Base-by-base conservation (phyloP, 176 grass and related monocot species). In the Triticum urartu region DNA sequence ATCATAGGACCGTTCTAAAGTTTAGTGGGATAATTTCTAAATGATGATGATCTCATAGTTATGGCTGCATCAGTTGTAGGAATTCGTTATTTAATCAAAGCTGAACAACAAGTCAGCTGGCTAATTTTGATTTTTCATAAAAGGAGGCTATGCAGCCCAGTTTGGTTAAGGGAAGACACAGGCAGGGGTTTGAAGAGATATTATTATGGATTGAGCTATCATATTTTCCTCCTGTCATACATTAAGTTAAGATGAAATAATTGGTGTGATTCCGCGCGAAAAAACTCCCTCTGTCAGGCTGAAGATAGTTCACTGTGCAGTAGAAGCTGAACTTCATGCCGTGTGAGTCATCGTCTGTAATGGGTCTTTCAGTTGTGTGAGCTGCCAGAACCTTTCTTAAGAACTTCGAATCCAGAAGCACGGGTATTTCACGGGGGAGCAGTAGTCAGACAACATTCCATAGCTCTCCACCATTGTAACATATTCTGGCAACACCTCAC, bases 21-120 rank as follows among this genome's bases (percentile, higher is more conserved):
- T 18, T 87, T 66, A 34, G 85, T 79, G 89, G 85, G 13, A 83
- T 91, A 50, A 63, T 88, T 74, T 68, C 74, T 63, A 86, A 75
- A 7, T 94, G 73, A 87, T 79, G 38, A 85, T 43, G 14, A 35
- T 63, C n/a, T 64, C 26, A 24, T 73, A 72, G 24, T 25, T 64
- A 25, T 87, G 13, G 13, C 26, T 64, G 28, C 67, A n/a, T 11
- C 28, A 47, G 70, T n/a, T 71, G 35, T 45, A 75, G 11, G 39
- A 66, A 66, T 64, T 24, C 11, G 20, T 25, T 77, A 35, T 13
- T 18, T 76, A 34, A 66, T 77, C 40, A 54, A 77, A 66, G 22
- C 24, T 50, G 72, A 75, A 25, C 42, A 75, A 14, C 7, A 75
- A 75, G 72, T 43, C 25, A 50, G 43, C 42, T 15, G 24, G 24